A percentile compares a stretch with the other conserved stretches of the same genome.
Evolutionary conservation across 2,329 filamentous ascomycete species (phyloP).

Genomic region (Sporothrix dimorphospora): DNA sequence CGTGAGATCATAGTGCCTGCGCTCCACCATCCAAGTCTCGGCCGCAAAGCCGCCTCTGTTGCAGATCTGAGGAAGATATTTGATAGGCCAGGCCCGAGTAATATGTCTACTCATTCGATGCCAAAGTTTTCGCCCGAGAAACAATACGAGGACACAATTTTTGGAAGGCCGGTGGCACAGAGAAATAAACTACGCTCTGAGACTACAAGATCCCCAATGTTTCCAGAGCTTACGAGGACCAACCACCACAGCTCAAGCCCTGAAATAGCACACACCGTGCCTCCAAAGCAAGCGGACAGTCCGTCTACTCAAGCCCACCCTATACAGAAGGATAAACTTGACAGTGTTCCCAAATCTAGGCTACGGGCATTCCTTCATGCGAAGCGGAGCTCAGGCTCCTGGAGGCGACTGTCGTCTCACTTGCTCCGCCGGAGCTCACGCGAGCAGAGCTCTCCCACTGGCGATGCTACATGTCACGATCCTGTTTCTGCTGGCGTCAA

Average conservation of each 20-base stretch:
- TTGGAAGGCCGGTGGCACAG: background rate
- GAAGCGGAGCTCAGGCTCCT: background rate
- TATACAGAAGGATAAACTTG: background rate
- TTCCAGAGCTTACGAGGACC: background rate
- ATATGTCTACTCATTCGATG: background rate
- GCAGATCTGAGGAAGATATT: conserved; percentile 22
- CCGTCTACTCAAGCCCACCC: no score
- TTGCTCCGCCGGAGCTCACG: background rate
- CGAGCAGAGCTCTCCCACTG: background rate
- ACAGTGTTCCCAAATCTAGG: background rate
- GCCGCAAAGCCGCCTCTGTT: conserved; percentile 11
- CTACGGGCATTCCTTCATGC: background rate
- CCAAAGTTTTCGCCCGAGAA: background rate
- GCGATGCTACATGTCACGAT: no score
- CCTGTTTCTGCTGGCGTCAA: background rate
- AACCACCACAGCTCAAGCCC: background rate
- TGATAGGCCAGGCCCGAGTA: background rate
- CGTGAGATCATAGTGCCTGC: background rate
- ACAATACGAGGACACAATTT: background rate
- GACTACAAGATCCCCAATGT: background rate
- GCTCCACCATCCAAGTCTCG: background rate
- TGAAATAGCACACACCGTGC: no score
- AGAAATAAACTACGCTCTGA: no score
- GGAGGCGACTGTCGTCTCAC: conserved; percentile 13
- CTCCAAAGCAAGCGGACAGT: no score